Conservation (phyloP, 768 basidiomycete species). For the Naganishia vaughanmartiniae region DNA sequence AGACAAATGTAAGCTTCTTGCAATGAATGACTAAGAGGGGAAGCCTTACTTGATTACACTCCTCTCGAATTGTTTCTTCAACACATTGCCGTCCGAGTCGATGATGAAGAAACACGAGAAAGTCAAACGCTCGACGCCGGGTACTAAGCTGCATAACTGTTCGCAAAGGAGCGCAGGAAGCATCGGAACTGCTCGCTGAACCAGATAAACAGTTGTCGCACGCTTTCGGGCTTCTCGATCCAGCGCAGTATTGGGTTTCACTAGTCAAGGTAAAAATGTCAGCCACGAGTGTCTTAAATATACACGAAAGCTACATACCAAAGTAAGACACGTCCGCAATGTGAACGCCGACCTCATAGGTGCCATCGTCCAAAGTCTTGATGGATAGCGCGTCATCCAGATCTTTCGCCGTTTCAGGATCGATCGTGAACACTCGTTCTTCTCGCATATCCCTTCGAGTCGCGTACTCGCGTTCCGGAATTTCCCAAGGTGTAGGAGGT, state of each 20-base stretch:
- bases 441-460: conserved; percentile 80
- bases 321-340: conserved; percentile 95
- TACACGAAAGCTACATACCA: conserved; percentile 53
- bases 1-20: conserved; percentile 4
- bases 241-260: conserved; percentile 68
- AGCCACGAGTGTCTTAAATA: conserved; percentile 52
- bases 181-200: conserved; percentile 96
- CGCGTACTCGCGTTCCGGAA: conserved; percentile 85
- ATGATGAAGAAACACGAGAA: conserved; percentile 88
- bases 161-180: conserved; percentile 89
- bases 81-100: conserved; percentile 71
- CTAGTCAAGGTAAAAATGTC: conserved; percentile 20
- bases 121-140: conserved; percentile 81
- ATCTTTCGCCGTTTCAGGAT: conserved; percentile 83
- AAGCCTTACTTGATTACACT: conserved; percentile 72
- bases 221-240: conserved; percentile 97
- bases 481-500: conserved; percentile 88
- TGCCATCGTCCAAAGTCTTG: conserved; percentile 84
- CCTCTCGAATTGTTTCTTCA: conserved; percentile 90
- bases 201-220: conserved; percentile 93
- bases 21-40: background rate
- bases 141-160: conserved; percentile 84
- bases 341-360: conserved; percentile 89
- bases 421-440: conserved; percentile 87
- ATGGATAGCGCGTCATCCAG: conserved; percentile 93